Conservation (phyloP, 805 yeast species). For the Metschnikowia chrysomelidarum region DNA sequence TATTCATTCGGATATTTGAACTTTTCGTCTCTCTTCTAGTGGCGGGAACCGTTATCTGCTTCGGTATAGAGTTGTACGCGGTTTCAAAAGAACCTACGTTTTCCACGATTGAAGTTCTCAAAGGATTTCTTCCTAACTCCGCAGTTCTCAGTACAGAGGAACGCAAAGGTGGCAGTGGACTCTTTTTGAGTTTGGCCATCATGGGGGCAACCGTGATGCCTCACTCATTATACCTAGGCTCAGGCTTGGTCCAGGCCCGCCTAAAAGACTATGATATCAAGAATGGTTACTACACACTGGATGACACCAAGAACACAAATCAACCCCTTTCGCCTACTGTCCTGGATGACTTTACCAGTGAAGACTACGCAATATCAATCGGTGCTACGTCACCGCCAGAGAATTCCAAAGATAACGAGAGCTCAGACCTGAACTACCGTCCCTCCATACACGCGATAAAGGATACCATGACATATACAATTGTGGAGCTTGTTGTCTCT, state of each 20-base stretch:
- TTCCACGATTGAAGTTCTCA: slow-evolving; percentile 50
- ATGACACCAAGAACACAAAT: neutral
- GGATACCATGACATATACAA: slow-evolving; percentile 75
- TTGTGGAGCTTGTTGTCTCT: slow-evolving; percentile 79
- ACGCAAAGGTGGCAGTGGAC: slow-evolving; percentile 45
- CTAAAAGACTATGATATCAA: slow-evolving; percentile 68
- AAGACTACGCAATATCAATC: slow-evolving; percentile 13
- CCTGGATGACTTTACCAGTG: slow-evolving; percentile 7
- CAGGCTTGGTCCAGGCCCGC: slow-evolving; percentile 85
- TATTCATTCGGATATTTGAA: slow-evolving; percentile 76
- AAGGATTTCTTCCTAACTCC: slow-evolving; percentile 51
- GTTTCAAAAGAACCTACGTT: slow-evolving; percentile 56
- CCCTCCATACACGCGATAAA: slow-evolving; percentile 82
- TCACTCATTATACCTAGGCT: slow-evolving; percentile 79
- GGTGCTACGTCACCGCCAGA: slow-evolving; percentile 4
- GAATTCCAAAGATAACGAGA: slow-evolving; percentile 14
- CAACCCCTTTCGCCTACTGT: neutral
- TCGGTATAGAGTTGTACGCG: slow-evolving; percentile 70
- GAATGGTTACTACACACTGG: slow-evolving; percentile 53
- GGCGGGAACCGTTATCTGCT: slow-evolving; percentile 79
- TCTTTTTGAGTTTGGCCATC: slow-evolving; percentile 77
- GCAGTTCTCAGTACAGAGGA: slow-evolving; percentile 31
- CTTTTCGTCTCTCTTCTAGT: slow-evolving; percentile 76
- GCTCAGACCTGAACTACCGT: slow-evolving; percentile 45
- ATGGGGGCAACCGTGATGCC: slow-evolving; percentile 97